A percentile compares a stretch with the other conserved stretches of the same genome.
phyloP scores from a whole-genome alignment of 805 yeast species.

The Yarrowia sp. region DNA sequence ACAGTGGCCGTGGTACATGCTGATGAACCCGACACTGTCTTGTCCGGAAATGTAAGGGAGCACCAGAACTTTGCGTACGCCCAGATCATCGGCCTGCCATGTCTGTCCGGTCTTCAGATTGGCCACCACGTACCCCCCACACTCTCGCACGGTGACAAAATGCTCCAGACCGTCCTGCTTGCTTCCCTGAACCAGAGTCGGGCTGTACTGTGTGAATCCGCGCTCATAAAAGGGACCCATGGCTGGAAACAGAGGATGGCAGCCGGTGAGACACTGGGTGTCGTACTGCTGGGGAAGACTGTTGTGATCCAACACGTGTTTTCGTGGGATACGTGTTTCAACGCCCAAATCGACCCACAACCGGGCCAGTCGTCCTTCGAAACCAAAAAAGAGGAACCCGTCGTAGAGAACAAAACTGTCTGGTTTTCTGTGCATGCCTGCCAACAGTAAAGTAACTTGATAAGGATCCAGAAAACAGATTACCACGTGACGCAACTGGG shows the following conservation, averaged over 20 bases:
- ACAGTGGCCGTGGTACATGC: not conserved
- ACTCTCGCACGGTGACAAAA: not conserved
- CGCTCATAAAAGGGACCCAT: not conserved
- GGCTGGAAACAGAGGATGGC: not conserved
- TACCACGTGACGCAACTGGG: not conserved
- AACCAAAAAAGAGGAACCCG: not conserved
- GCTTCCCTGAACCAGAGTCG: not conserved
- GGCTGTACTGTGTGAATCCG: not conserved
- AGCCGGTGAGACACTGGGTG: not conserved
- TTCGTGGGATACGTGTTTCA: too few species aligned
- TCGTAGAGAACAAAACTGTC: not conserved
- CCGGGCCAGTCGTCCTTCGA: not conserved
- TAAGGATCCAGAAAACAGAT: not conserved
- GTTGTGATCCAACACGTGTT: not conserved
- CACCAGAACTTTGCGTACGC: not conserved
- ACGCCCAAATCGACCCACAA: conserved; percentile 1
- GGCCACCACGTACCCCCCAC: not conserved
- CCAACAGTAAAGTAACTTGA: too few species aligned
- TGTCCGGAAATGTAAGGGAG: not conserved
- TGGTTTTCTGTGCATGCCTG: too few species aligned
- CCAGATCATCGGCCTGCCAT: not conserved
- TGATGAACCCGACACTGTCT: not conserved
- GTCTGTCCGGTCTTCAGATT: not conserved
- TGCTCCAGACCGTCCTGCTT: not conserved
- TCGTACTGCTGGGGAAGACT: too few species aligned